Conservation (phyloP, 805 yeast species). For the Starmerella kuoi region DNA sequence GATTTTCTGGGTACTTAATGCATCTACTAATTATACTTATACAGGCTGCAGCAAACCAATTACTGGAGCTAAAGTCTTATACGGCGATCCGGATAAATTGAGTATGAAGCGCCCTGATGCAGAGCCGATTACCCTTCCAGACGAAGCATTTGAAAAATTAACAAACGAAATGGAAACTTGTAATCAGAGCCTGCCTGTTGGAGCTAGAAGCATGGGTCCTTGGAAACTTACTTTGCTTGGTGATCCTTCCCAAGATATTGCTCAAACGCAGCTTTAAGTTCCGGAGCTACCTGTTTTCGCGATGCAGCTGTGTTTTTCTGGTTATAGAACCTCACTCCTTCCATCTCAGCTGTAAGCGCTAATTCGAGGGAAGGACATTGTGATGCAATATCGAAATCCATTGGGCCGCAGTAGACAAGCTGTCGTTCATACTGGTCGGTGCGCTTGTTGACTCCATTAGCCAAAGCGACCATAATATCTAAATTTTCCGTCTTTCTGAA, state of each 20-base stretch:
- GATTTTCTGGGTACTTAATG: constrained; percentile 41
- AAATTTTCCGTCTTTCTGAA: constrained; percentile 29
- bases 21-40: constrained; percentile 29
- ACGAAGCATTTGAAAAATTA: constrained; percentile 28
- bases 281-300: constrained; percentile 79
- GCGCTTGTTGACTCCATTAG: constrained; percentile 26
- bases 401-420: constrained; percentile 28
- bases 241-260: background rate
- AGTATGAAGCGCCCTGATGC: constrained; percentile 31
- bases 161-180: constrained; percentile 23
- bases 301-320: constrained; percentile 55
- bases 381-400: constrained; percentile 25
- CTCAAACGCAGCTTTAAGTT: constrained; percentile 23
- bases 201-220: constrained; percentile 18
- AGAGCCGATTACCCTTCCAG: constrained; percentile 32
- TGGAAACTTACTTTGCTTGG: constrained; percentile 28
- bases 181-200: constrained; percentile 31
- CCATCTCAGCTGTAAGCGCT: constrained; percentile 5
- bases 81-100: constrained; percentile 29
- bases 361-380: constrained; percentile 15
- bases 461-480: constrained; percentile 39
- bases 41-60: constrained; percentile 16
- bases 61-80: constrained; percentile 37
- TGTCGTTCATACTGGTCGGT: constrained; percentile 36
- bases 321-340: constrained; percentile 26